These are phyloP conservation scores for Mucor lusitanicus DNA, from an alignment of 371 early-diverging fungal species.

Conservation along the genomic window DNA sequence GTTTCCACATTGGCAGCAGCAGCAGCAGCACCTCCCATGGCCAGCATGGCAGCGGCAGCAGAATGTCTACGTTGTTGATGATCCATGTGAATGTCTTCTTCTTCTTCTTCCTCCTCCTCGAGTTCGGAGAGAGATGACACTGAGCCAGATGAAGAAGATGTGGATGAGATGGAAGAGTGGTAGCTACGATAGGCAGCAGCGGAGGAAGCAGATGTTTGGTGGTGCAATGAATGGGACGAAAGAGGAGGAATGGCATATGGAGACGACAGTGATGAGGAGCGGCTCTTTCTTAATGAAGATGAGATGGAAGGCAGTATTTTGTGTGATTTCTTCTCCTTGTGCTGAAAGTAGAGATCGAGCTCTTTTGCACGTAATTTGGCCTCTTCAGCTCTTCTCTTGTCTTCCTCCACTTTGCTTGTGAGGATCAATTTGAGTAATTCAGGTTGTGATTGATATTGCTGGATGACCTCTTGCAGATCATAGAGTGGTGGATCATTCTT, in stretches of 20 bases:
- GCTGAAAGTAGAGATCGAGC: slow-evolving; percentile 45
- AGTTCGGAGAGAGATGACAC: slow-evolving; percentile 13
- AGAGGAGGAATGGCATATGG: slow-evolving; percentile 10
- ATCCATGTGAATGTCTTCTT: background rate
- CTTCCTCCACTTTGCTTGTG: slow-evolving; percentile 67
- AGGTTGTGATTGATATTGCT: slow-evolving; percentile 61
- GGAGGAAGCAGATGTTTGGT: background rate
- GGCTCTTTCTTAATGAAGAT: background rate
- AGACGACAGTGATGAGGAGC: background rate
- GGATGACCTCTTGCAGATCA: slow-evolving; percentile 61
- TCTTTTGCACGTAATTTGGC: slow-evolving; percentile 60
- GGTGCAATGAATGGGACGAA: background rate
- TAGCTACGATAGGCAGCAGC: slow-evolving; percentile 2
- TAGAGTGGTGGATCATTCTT: slow-evolving; percentile 18
- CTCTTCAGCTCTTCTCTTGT: slow-evolving; percentile 65
- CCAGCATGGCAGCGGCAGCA: slow-evolving; percentile 55
- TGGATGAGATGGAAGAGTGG: slow-evolving; percentile 7
- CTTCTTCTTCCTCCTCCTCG: slow-evolving; percentile 1
- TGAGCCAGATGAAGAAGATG: slow-evolving; percentile 4
- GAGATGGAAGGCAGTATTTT: slow-evolving; percentile 6
- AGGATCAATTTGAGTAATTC: slow-evolving; percentile 64
- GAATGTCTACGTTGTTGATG: slow-evolving; percentile 44
- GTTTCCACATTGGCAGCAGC: background rate
- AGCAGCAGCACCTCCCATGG: slow-evolving; percentile 29
- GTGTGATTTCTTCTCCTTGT: background rate